phyloP scores from a whole-genome alignment of 345 rosid species.

The Bruguiera parviflora region DNA sequence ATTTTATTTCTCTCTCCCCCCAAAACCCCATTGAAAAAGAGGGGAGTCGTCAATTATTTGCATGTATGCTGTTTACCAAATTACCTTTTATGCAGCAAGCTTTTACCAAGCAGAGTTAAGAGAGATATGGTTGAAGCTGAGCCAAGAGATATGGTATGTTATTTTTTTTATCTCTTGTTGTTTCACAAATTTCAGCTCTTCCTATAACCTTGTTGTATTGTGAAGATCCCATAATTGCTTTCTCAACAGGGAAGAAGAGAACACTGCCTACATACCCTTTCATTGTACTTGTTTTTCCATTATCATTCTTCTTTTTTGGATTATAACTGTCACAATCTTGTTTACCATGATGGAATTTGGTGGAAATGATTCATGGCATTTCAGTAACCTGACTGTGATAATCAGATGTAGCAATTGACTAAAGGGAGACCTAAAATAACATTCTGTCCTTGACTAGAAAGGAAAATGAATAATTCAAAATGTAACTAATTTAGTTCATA shows the following conservation, averaged over 20 bases:
- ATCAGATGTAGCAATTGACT: too few species aligned
- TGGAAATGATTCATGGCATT: background rate
- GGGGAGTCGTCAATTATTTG: background rate
- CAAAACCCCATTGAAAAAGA: background rate
- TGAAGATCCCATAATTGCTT: too few species aligned
- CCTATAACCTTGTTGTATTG: too few species aligned
- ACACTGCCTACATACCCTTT: too few species aligned
- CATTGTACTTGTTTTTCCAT: too few species aligned
- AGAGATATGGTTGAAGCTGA: slow-evolving; percentile 66
- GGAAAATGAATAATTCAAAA: too few species aligned
- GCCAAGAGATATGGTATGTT: slow-evolving; percentile 52
- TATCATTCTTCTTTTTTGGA: too few species aligned
- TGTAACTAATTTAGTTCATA: too few species aligned
- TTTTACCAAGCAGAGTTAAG: slow-evolving; percentile 67
- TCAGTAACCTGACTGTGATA: background rate
- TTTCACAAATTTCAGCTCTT: background rate
- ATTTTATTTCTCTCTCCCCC: slow-evolving; percentile 15
- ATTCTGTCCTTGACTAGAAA: too few species aligned
- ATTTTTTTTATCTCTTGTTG: slow-evolving; percentile 4
- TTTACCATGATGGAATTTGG: background rate
- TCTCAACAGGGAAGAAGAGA: too few species aligned
- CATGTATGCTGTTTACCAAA: slow-evolving; percentile 8
- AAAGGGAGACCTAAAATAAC: too few species aligned
- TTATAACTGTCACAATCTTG: too few species aligned
- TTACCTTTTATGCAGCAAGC: slow-evolving; percentile 48